These are phyloP conservation scores for Podospora bellae-mahoneyi DNA, from an alignment of 495 filamentous ascomycete genomes.

Conservation along the genomic window DNA sequence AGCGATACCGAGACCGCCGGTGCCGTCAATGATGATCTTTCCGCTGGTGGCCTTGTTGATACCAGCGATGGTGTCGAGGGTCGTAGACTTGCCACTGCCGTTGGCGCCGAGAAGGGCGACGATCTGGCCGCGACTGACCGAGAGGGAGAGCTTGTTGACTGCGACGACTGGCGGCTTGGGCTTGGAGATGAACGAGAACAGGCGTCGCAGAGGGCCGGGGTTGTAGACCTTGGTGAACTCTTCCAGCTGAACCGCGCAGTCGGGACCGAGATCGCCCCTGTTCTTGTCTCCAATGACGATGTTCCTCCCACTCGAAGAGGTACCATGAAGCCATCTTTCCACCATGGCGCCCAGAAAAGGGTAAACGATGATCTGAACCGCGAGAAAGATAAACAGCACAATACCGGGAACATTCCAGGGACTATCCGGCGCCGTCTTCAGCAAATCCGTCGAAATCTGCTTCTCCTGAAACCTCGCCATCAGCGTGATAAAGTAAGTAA, in stretches of 20 bases:
- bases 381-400: constrained; percentile 63
- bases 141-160: constrained; percentile 64
- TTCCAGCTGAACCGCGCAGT: constrained; percentile 59
- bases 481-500: constrained; percentile 65
- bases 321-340: constrained; percentile 73
- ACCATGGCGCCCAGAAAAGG: constrained; percentile 66
- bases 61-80: constrained; percentile 80
- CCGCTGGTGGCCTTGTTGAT: constrained; percentile 68
- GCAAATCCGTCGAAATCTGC: constrained; percentile 52
- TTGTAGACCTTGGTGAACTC: constrained; percentile 71
- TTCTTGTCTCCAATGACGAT: constrained; percentile 40
- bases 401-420: constrained; percentile 62
- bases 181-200: constrained; percentile 54
- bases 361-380: constrained; percentile 70
- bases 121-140: constrained; percentile 69
- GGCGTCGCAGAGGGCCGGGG: constrained; percentile 58
- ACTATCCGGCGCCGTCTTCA: constrained; percentile 54
- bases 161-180: constrained; percentile 63
- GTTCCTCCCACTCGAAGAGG: constrained; percentile 58
- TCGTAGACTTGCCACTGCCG: constrained; percentile 82
- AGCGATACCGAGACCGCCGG: constrained; percentile 77
- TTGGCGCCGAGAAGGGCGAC: constrained; percentile 81
- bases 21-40: constrained; percentile 65
- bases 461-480: constrained; percentile 66
- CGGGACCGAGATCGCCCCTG: constrained; percentile 32